Base-by-base conservation (phyloP, 768 basidiomycete species). In the Mrakia hoshinonis region DNA sequence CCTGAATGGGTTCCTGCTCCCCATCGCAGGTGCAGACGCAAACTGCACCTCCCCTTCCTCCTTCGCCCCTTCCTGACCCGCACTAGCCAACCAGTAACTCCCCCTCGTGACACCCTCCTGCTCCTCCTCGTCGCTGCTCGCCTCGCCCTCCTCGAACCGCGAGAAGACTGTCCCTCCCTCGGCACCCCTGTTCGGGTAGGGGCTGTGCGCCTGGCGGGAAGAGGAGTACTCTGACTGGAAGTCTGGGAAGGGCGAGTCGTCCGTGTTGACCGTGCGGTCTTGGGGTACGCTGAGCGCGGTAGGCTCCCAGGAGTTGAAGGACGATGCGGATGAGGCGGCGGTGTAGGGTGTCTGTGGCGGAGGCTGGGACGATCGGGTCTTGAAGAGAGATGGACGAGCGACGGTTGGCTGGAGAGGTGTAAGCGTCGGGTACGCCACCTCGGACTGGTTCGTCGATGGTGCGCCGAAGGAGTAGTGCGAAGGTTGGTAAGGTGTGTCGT, bases 221-320 rank as follows among this genome's bases (percentile, higher is more conserved):
- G 66, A 2, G 20, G 20, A 48, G 55, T 68, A 68, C 43, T 68
- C 67, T 9, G 39, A 11, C 43, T 68, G 67, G 26, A 68, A 68
- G 29, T 60, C 67, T 1, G 43, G 54, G 67, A 68, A 68, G 5
- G 26, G 29, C 12, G 39, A 26, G 4, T 47, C n/a, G 11, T 68
- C 67, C 0, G 55, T 54, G 22, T 68, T 54, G 46, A 60, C 20
- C 38, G 67, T 58, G 13, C 67, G 52, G 9, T 55, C 34, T 4
- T 12, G 9, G 10, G 24, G 13, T 4, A 34, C n/a, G 24, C 9
- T 6, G 15, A 29, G 51, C 13, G 51, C 11, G 26, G 55, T 20
- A 5, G 26, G 26, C 15, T 61, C 20, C 58, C 58, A 61, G 7
- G 58, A 61, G 34, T n/a, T 38, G 58, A 61, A 61, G 36, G 54